Base-by-base conservation (phyloP, 257 asterid genomes). In the Solanum chaucha region DNA sequence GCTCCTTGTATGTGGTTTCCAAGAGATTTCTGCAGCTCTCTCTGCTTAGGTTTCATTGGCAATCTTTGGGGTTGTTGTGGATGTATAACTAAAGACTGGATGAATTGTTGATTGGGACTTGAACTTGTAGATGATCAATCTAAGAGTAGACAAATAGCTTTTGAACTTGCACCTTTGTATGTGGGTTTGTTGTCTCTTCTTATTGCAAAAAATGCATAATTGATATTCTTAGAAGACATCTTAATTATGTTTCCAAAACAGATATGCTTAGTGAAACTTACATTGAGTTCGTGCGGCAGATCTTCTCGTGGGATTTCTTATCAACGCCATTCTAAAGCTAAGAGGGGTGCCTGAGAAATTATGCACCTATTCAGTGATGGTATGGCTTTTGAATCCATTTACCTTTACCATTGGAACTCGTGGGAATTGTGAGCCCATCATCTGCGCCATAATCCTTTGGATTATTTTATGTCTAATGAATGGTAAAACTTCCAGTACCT, bases 371-470 rank as follows among this genome's bases (percentile, higher is more conserved):
- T 93, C 96, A 1, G 91, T 94, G n/a, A 92, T 91, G 92, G 92
- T 93, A 40, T 97, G 99, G 99, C 95, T 97, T 90, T 94, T 97
- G 90, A 97, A 95, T 87, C 99, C 99, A 20, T 97, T 97, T 90
- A 97, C 99, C 89, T 94, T 97, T 92, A 95, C 99, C 10, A 95
- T 97, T 85, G 99, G 99, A 88, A 96, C 99, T 24, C 99, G 99
- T 36, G 99, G 99, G 67, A 97, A 97, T 91, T 97, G 99, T 85
- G 99, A 97, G 88, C 99, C 98, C 65, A 85, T 95, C 82, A 90
- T 97, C 80, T 95, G 98, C 88, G 95, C 98, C 92, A 92, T 97
- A 91, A 92, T 97, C 86, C 92, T 97, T 15, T 97, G 99, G 98
- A 93, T 94, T 88, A 92, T 94, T 87, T 10, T 91, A 48, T 95